Evolutionary conservation across 2,329 filamentous ascomycete species (phyloP).

Genomic region (Fusarium vanettenii): DNA sequence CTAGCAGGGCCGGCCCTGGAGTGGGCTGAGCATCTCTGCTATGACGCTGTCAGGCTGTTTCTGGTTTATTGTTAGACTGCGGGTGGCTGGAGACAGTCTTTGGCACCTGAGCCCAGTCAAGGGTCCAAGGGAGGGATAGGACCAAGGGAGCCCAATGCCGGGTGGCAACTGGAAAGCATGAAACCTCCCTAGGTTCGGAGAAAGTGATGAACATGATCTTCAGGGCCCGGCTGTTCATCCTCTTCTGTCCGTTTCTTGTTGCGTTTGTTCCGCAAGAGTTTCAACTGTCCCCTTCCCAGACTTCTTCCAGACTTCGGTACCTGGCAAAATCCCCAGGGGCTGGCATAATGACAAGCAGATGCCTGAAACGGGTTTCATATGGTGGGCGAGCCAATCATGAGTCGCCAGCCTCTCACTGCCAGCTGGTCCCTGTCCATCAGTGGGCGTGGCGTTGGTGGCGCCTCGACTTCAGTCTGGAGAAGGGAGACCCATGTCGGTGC

Average conservation of each 20-base stretch:
- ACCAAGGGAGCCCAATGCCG: constrained; percentile 12
- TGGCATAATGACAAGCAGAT: constrained; percentile 24
- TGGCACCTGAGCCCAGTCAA: constrained; percentile 13
- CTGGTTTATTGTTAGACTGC: constrained; percentile 27
- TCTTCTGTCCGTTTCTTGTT: constrained; percentile 28
- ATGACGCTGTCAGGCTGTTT: constrained; percentile 31
- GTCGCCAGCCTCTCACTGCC: constrained; percentile 18
- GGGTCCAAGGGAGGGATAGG: constrained; percentile 25
- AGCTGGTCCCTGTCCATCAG: constrained; percentile 20
- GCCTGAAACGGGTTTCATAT: constrained; percentile 45
- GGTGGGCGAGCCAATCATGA: constrained; percentile 25
- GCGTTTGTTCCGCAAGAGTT: constrained; percentile 32
- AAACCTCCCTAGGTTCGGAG: constrained; percentile 8
- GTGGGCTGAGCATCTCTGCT: neutral
- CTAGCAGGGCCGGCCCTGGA: neutral
- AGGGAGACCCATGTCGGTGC: constrained; percentile 7
- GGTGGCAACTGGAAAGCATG: neutral
- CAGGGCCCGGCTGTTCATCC: constrained; percentile 21
- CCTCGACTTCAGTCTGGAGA: constrained; percentile 23
- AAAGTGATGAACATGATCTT: constrained; percentile 23
- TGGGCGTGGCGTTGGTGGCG: constrained; percentile 26
- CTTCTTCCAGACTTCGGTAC: constrained; percentile 6
- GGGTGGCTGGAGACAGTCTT: constrained; percentile 30
- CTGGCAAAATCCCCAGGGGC: constrained; percentile 33
- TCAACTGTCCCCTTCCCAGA: constrained; percentile 7